phyloP scores from a whole-genome alignment of 208 protist genomes.

The Acanthamoeba triangularis region DNA sequence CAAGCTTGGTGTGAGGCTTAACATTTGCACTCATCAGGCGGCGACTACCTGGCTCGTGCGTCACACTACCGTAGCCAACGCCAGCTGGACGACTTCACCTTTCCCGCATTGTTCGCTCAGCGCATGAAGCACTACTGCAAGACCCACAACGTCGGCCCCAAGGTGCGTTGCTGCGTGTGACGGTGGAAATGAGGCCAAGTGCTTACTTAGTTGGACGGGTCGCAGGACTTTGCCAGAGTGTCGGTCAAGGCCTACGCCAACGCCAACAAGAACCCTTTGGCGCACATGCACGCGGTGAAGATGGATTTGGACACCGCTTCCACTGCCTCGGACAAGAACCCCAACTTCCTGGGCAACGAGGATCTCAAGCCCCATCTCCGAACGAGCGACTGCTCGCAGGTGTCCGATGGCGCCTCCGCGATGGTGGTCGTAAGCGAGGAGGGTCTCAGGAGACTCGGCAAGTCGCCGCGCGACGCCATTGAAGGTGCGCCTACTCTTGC shows the following conservation, averaged over 20 bases:
- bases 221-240: conserved; percentile 93
- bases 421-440: conserved; percentile 93
- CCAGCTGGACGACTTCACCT: conserved; percentile 95
- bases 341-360: conserved; percentile 93
- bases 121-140: conserved; percentile 65
- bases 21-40: conserved; percentile 45
- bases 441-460: conserved; percentile 92
- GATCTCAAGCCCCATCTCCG: conserved; percentile 93
- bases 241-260: conserved; percentile 95
- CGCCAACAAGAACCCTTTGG: conserved; percentile 94
- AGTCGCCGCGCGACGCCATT: conserved; percentile 89
- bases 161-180: neutral
- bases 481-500: conserved; percentile 13
- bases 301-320: conserved; percentile 91
- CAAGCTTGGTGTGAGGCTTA: neutral
- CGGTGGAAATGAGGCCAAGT: neutral
- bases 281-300: conserved; percentile 92
- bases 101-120: conserved; percentile 93
- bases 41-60: conserved; percentile 95
- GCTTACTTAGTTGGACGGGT: conserved; percentile 3
- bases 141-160: conserved; percentile 5
- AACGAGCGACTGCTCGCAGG: conserved; percentile 93
- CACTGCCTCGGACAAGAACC: conserved; percentile 89
- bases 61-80: conserved; percentile 94
- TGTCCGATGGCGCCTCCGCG: conserved; percentile 94